Conservation (phyloP, 176 grass and related monocot species). For the Triticum dicoccoides region DNA sequence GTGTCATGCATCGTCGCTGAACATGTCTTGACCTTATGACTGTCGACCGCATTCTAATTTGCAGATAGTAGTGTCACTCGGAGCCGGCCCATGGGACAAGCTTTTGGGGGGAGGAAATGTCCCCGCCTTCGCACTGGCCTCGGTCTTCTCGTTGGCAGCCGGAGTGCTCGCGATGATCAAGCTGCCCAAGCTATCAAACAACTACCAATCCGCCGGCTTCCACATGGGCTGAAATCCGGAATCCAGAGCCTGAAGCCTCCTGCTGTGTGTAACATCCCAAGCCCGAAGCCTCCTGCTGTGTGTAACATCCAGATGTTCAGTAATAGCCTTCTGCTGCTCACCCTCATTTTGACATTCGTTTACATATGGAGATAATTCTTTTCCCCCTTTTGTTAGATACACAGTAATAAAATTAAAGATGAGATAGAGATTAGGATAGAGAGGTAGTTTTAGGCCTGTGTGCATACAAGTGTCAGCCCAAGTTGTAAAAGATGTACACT, state of each 20-base stretch:
- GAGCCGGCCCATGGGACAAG: conserved; percentile 92
- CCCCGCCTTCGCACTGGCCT: conserved; percentile 84
- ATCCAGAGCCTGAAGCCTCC: neutral
- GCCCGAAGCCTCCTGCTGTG: too few species aligned
- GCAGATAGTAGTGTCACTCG: conserved; percentile 88
- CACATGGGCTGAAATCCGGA: conserved; percentile 59
- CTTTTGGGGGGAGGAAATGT: conserved; percentile 93
- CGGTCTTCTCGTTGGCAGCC: conserved; percentile 65
- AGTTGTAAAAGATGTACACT: conserved; percentile 27
- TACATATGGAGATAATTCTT: conserved; percentile 49
- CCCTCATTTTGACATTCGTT: conserved; percentile 25
- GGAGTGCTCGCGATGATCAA: conserved; percentile 77
- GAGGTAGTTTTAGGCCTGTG: conserved; percentile 34
- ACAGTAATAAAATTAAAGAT: conserved; percentile 8
- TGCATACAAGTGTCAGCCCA: conserved; percentile 30
- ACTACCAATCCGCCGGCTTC: conserved; percentile 71
- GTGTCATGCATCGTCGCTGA: neutral
- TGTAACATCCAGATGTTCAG: neutral
- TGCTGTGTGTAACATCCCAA: neutral
- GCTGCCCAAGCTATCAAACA: conserved; percentile 74
- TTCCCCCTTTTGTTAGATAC: conserved; percentile 1
- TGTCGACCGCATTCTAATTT: neutral
- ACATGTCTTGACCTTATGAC: neutral
- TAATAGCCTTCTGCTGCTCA: too few species aligned
- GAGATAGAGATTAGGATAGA: conserved; percentile 28